Conservation (phyloP, 805 yeast species). For the Candida maesae region DNA sequence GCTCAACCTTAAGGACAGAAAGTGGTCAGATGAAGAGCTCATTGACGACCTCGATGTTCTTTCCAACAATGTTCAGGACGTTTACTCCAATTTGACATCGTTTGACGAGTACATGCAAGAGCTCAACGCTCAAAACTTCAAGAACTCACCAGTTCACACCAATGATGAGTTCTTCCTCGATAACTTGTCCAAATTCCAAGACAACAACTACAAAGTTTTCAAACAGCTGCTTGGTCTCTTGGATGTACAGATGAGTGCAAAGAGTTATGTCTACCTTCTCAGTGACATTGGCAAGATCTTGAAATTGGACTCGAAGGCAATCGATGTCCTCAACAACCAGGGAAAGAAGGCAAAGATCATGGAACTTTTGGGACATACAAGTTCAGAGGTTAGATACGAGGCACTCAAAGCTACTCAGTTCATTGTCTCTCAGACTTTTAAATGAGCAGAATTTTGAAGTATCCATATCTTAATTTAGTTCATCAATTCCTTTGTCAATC, state of each 20-base stretch:
- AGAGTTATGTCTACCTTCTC: conserved; percentile 56
- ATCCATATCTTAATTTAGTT: too few species aligned
- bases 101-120: conserved; percentile 91
- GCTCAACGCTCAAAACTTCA: conserved; percentile 69
- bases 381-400: conserved; percentile 88
- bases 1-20: conserved; percentile 71
- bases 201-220: conserved; percentile 68
- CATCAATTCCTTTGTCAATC: too few species aligned
- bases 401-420: conserved; percentile 95
- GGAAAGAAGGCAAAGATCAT: conserved; percentile 77
- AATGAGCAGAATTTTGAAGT: too few species aligned
- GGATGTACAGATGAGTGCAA: conserved; percentile 34
- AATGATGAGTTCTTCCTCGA: conserved; percentile 89
- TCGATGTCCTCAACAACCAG: conserved; percentile 46
- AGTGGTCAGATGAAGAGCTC: conserved; percentile 93
- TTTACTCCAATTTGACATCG: conserved; percentile 77
- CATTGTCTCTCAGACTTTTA: conserved; percentile 79
- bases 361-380: conserved; percentile 75
- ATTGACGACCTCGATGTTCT: conserved; percentile 63
- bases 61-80: conserved; percentile 58
- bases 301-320: conserved; percentile 58
- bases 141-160: conserved; percentile 91
- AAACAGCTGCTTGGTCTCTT: conserved; percentile 56
- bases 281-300: conserved; percentile 64
- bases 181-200: conserved; percentile 71